Evolutionary conservation across 2,329 filamentous ascomycete genomes (phyloP), one percentile per base, ranked within the genome.

Genomic region (Fonsecaea pugnacius): DNA sequence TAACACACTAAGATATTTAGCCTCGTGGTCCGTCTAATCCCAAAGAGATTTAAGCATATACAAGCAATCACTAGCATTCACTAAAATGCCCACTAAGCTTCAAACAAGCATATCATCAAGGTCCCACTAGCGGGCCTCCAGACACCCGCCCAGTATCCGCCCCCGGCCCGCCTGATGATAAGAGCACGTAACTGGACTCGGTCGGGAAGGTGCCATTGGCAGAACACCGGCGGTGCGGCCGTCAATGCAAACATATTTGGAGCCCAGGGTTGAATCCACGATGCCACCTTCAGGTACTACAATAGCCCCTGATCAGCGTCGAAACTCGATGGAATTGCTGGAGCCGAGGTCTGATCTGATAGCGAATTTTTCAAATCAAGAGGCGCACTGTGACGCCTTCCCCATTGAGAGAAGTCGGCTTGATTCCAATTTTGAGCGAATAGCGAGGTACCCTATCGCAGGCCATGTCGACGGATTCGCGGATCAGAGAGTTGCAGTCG

Each of bases 161-260:
- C 43, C 43, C 18, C 6, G 18, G 21, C 9, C 35, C 43, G 16
- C 43, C 24, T 48, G 43, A 12, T 48, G 43, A 48, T 48, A 48
- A 48, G 43, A 14, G 21, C 43, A 14, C 27, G 27, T 10, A 18
- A 21, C 16, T 21, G 18, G 7, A 27, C 43, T 18, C 12, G 43
- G 21, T 48, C 43, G 14, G 43, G 43, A 48, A 48, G 43, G 43
- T 48, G 43, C 16, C 43, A 48, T 48, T 48, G 43, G 43, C 43
- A 48, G 43, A 27, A 18, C 2, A 10, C 18, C 18, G 18, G 43
- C 24, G 18, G 24, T 21, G 43, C 43, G 18, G 18, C 3, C 3
- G 9, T 18, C 10, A 30, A 30, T 30, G 27, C 27, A 6, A 6
- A 30, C 27, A 30, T 30, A 30, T 4, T 4, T 10, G 16, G 18